Evolutionary conservation across 2,329 filamentous ascomycete genomes (phyloP), one percentile per base, ranked within the genome.

Genomic region (Epichloe coenophiala): DNA sequence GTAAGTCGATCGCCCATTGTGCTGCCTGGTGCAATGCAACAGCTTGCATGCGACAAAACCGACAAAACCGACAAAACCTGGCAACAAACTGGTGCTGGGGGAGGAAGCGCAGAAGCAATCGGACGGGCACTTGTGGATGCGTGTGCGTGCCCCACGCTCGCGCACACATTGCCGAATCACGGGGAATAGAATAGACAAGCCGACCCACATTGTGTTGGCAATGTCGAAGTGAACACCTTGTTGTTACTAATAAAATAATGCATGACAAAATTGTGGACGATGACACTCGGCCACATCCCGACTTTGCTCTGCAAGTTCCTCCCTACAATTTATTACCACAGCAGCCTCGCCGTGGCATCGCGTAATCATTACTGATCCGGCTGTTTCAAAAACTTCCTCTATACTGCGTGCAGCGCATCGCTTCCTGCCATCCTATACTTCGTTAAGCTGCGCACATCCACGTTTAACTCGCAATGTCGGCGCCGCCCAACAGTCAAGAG

Each of bases 1-100:
- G 88, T 91, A 52, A 94, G 75, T 55, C 84, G 75, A 63, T 94
- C 88, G 31, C 77, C 77, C 81, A 88, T 88, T 6, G 56, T 66
- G 55, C 17, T 15, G 35, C 19, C 41, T 21, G 37, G 35, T 13
- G 33, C n/a, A 45, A 44, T 31, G 41, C 41, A 17, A 31, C 15
- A 44, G 15, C 21, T 44, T 15, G 23, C 41, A 17, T 33, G 41
- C 12, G 41, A 44, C 23, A 27, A 23, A 44, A 1, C 23, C 11
- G n/a, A n/a, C n/a, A n/a, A n/a, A n/a, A n/a, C n/a, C n/a, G 23
- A 44, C 41, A 27, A 23, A 33, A 31, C 6, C 21, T 13, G 23
- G 23, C 23, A n/a, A n/a, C n/a, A n/a, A n/a, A n/a, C n/a, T n/a
- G n/a, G n/a, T n/a, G n/a, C n/a, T n/a, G n/a, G n/a, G n/a, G n/a